These are phyloP conservation scores for Fusarium continuum DNA, from an alignment of 2,329 filamentous ascomycete genomes.

Conservation along the genomic window DNA sequence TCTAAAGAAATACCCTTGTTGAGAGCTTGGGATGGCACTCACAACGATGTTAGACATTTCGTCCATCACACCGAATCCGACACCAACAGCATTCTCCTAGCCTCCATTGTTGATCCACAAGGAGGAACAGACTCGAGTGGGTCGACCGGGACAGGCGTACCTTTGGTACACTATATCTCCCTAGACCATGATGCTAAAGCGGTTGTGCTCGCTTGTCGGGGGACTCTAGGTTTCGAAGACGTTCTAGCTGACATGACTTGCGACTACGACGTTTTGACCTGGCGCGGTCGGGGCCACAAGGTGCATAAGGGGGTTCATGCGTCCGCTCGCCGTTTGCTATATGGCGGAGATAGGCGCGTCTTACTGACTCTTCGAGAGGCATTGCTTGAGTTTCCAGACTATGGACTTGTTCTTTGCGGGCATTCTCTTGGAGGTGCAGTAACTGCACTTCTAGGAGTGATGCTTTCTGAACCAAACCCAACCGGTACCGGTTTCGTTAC, in stretches of 20 bases:
- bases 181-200: slow-evolving; percentile 77
- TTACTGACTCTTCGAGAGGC: slow-evolving; percentile 72
- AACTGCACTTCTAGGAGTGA: slow-evolving; percentile 74
- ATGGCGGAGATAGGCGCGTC: slow-evolving; percentile 72
- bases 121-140: slow-evolving; percentile 73
- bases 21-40: slow-evolving; percentile 57
- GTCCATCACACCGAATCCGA: slow-evolving; percentile 69
- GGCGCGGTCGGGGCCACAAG: slow-evolving; percentile 72
- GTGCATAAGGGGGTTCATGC: slow-evolving; percentile 81
- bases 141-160: slow-evolving; percentile 71
- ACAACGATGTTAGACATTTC: slow-evolving; percentile 70
- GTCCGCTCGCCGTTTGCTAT: slow-evolving; percentile 72
- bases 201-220: slow-evolving; percentile 76
- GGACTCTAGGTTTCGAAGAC: slow-evolving; percentile 78
- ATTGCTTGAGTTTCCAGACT: slow-evolving; percentile 72
- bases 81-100: slow-evolving; percentile 68
- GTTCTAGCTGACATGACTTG: slow-evolving; percentile 78
- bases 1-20: slow-evolving; percentile 58
- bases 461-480: slow-evolving; percentile 71
- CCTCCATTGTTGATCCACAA: slow-evolving; percentile 75
- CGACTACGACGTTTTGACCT: slow-evolving; percentile 72
- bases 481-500: slow-evolving; percentile 70
- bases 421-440: slow-evolving; percentile 77
- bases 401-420: slow-evolving; percentile 74
- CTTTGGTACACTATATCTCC: slow-evolving; percentile 77